Base-by-base conservation (phyloP, 129 eudicot species). In the Glebionis coronaria region DNA sequence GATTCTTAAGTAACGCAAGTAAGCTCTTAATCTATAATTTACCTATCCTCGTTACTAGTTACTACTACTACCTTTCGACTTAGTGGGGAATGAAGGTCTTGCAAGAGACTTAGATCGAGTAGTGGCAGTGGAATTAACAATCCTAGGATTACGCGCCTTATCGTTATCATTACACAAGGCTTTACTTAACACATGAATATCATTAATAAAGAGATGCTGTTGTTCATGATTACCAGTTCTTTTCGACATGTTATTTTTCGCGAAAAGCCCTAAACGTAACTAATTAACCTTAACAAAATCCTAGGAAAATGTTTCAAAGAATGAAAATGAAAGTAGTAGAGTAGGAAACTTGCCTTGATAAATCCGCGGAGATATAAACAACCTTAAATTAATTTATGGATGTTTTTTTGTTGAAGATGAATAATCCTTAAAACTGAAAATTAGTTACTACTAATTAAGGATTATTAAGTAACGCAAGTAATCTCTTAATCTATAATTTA, bases 151-250 rank as follows among this genome's bases (percentile, higher is more conserved):
- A n/a, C 29, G 73, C 1, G 72, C 29, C 7, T 57, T 57, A 53
- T 80, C 83, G 69, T n/a, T n/a, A n/a, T 88, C 87, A 6, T 47
- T 42, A 67, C 88, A 61, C 12, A 88, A 74, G 47, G 84, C 83
- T 63, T 82, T 93, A 64, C 71, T 80, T 29, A 93, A 56, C 25
- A 80, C 73, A 73, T 83, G 85, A 23, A 89, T 75, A 31, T 94
- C 95, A 18, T 75, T 78, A 25, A 84, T 44, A 18, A 86, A 70
- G n/a, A n/a, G n/a, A n/a, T n/a, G n/a, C n/a, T n/a, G n/a, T n/a
- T n/a, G n/a, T n/a, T n/a, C n/a, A n/a, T n/a, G n/a, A n/a, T n/a
- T 49, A 50, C 65, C 80, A 63, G 51, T 70, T 76, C 53, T 83
- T 65, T 52, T 81, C 57, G 86, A 81, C 83, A 78, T 62, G 82